A percentile compares a stretch with the other conserved stretches of the same genome.
These are phyloP conservation scores for Corynascus novoguineensis DNA, from an alignment of 495 filamentous ascomycete species.

Conservation along the genomic window DNA sequence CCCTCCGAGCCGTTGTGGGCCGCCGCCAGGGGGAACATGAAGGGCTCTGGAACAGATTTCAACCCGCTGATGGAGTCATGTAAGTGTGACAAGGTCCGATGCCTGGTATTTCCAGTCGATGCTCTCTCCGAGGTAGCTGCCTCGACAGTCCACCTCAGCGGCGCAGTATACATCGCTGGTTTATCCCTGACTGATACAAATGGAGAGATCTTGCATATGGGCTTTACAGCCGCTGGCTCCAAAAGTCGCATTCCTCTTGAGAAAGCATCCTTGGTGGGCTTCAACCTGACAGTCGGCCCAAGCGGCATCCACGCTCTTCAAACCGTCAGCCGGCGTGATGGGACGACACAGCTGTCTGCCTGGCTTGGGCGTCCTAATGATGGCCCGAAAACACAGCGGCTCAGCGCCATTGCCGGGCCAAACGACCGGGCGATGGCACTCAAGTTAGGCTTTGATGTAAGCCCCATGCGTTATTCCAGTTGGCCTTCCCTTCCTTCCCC, in stretches of 20 bases:
- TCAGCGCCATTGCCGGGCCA: not conserved
- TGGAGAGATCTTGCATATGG: not conserved
- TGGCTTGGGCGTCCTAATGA: not conserved
- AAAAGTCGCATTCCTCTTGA: not conserved
- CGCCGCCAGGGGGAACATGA: not conserved
- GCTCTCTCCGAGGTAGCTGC: not conserved
- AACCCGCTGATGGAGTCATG: not conserved
- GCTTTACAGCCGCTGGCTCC: not conserved
- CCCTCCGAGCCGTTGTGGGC: not conserved
- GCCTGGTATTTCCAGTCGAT: not conserved
- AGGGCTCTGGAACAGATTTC: not conserved
- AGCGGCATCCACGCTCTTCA: not conserved
- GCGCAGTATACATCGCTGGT: not conserved
- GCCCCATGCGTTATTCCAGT: not conserved
- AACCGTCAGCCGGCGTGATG: not conserved
- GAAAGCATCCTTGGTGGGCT: not conserved
- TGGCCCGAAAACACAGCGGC: not conserved
- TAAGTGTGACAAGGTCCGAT: not conserved
- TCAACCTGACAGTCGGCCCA: not conserved
- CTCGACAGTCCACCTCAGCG: not conserved
- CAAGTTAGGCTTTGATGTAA: not conserved
- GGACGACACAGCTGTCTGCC: not conserved
- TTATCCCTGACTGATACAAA: not conserved
- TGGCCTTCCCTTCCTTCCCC: not conserved
- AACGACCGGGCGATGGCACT: not conserved